Evolutionary conservation across 2,329 filamentous ascomycete genomes (phyloP), one percentile per base, ranked within the genome.

Genomic region (Calonectria naviculata): DNA sequence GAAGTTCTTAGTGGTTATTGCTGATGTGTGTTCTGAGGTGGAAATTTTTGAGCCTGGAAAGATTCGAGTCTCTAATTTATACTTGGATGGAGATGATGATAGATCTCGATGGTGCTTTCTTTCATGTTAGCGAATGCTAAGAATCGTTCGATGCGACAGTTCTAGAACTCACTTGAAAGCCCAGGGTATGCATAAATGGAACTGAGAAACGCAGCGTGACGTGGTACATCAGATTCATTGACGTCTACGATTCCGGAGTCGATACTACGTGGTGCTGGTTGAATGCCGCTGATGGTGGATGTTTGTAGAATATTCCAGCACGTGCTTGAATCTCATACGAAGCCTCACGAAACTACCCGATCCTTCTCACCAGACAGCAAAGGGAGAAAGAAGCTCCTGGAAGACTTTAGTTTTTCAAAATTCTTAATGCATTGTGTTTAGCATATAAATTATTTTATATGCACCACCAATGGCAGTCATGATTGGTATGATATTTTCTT

Each of bases 51-150:
- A 38, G 47, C 47, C 68, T 67, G 65, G 38, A 47, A 62, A 68
- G 72, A 72, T 13, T 34, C 49, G 69, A 67, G 31, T 63, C 34
- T 44, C 63, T 74, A 68, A 74, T 83, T 82, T 83, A 83, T 83
- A 83, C 73, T 65, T 67, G 38, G 60, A 58, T 24, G 70, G 62
- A 65, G 34, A 41, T 52, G 52, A 60, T 38, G 60, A 29, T 46
- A 58, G 68, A 70, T 68, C 26, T 38, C 58, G 54, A 68, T 62
- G 36, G 67, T 47, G 46, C 65, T 31, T 76, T 79, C 74, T 54
- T 44, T 66, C 42, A 52, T 36, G 65, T 76, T 75, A 65, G 70
- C 29, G 68, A 74, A 78, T 63, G 52, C 52, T 76, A 73, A 63
- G 60, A 73, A 73, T 28, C 54, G 63, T 66, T 47, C 61, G 56